Base-by-base conservation (phyloP, 73 alveolate genomes). In the Strombidium stylifer region DNA sequence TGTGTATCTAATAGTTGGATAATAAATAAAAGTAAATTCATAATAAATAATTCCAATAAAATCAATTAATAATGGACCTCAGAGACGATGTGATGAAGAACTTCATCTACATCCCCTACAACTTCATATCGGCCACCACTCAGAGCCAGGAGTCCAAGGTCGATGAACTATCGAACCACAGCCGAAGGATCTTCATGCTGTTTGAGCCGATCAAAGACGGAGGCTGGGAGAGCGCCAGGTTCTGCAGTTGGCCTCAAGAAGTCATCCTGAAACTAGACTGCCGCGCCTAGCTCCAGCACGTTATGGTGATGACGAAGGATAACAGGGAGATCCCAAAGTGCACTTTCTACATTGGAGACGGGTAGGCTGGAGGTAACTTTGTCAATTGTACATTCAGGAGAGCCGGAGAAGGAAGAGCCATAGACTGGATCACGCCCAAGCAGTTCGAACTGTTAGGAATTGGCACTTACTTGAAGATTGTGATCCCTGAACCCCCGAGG, bases 161-260 rank as follows among this genome's bases (percentile, higher is more conserved):
- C n/a, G n/a, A n/a, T n/a, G n/a, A n/a, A n/a, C n/a, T n/a, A n/a
- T n/a, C n/a, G n/a, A n/a, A n/a, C n/a, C n/a, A n/a, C n/a, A n/a
- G n/a, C n/a, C n/a, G n/a, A n/a, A n/a, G n/a, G n/a, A n/a, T n/a
- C n/a, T n/a, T n/a, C n/a, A n/a, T n/a, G n/a, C n/a, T n/a, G n/a
- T n/a, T n/a, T n/a, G n/a, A n/a, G n/a, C n/a, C n/a, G n/a, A n/a
- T n/a, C n/a, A n/a, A n/a, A n/a, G n/a, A n/a, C n/a, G n/a, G 87
- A 39, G 50, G 90, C 42, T 94, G 99, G 98, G 99, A 94, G 86
- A 82, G 96, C 47, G 90, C 94, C 5, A 66, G 98, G 66, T 92
- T 86, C 59, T 96, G 93, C 6, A 62, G 61, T 27, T 94, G 74
- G 73, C 99, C 99, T 5, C 94, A 92, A 76, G 98, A 92, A 55